These are phyloP conservation scores for Galeopsis tetrahit DNA, from an alignment of 257 asterid species.

Conservation along the genomic window DNA sequence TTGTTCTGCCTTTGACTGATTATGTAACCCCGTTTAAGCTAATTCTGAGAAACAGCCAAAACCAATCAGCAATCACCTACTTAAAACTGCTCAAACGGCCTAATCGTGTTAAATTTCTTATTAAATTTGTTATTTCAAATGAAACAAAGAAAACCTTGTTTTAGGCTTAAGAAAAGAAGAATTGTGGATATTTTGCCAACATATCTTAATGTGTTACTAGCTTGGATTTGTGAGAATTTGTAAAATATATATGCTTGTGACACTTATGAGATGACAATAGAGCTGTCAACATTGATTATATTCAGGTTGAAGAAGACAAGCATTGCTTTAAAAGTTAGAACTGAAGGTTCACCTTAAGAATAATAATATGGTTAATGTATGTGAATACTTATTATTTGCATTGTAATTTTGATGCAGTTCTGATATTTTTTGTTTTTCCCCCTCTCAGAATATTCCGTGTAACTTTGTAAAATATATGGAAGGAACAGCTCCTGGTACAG, in stretches of 20 bases:
- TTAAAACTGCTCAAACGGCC: background rate
- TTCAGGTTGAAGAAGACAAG: background rate
- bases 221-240: background rate
- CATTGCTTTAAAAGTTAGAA: background rate
- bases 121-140: background rate
- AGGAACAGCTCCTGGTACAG: slow-evolving; percentile 46
- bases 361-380: slow-evolving; percentile 6
- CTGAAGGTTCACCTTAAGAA: background rate
- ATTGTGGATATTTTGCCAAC: background rate
- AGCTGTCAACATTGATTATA: background rate
- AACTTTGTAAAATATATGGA: slow-evolving; percentile 60
- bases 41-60: no score
- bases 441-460: slow-evolving; percentile 68
- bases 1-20: background rate
- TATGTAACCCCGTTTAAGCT: no score
- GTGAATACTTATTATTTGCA: slow-evolving; percentile 15
- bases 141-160: background rate
- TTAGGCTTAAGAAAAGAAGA: background rate
- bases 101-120: slow-evolving; percentile 1
- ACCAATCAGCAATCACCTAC: no score
- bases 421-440: background rate
- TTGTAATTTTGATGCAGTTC: slow-evolving; percentile 18
- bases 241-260: background rate
- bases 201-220: background rate
- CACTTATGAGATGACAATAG: background rate